Base-by-base conservation (phyloP, 345 rosid genomes). In the Aurinia saxatilis region DNA sequence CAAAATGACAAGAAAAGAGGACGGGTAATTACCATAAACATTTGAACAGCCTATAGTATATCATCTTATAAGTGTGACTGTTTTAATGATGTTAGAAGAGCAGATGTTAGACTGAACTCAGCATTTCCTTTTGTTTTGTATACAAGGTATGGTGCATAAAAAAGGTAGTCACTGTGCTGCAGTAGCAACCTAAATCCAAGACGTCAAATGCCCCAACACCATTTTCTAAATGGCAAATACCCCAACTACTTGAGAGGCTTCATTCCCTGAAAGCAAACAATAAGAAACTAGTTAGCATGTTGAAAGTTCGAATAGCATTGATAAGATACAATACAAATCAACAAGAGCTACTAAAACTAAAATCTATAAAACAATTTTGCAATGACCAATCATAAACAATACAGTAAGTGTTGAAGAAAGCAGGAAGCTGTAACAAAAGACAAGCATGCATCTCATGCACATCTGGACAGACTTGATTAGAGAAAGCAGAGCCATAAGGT, bases 191-290 rank as follows among this genome's bases (percentile, higher is more conserved):
- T 40, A 60, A 17, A 52, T 42, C 17, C 10, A 50, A 5, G 31
- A 2, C n/a, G 7, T 13, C 48, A 63, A 40, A 49, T 7, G 7
- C 27, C 60, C 6, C 1, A 12, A 29, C 41, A 57, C 18, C 47
- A 41, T 56, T 1, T 16, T 40, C 40, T 18, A 25, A n/a, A 48
- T 19, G 16, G 10, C 4, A 2, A 37, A 57, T 60, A 71, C 34
- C 48, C 65, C 70, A 50, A 42, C 80, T 83, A 87, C 77, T 77
- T 87, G 60, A 90, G 80, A 62, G 92, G 85, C 85, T 90, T 90
- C 82, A 90, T 46, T 23, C 90, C 95, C 95, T 90, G 80, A 74
- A 68, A 72, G 17, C 12, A 19, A 49, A 54, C 8, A 10, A 36
- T 46, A 1, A 41, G 30, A 70, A 29, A 55, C 40, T 40, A 56